Base-by-base conservation (phyloP, 169 alveolate genomes). In the Cryptosporidium sp. region DNA sequence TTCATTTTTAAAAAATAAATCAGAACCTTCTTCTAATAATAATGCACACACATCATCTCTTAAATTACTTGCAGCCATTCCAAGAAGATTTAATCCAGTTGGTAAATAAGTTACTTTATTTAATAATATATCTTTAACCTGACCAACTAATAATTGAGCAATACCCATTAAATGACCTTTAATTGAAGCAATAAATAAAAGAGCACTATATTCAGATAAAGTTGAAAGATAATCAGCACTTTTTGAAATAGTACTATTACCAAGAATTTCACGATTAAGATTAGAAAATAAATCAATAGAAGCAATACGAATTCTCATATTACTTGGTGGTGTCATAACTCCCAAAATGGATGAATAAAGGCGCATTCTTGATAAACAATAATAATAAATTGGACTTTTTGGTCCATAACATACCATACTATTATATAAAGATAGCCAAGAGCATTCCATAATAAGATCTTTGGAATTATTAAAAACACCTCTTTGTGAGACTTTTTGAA, bases 31-130 rank as follows among this genome's bases (percentile, higher is more conserved):
- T 21, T 80, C 89, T 9, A 80, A 31, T 23, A 80, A 51, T 48
- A 80, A 65, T 62, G 73, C 61, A 65, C 89, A 80, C 5, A 80
- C 89, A 80, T 65, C 89, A 10, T 65, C 75, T 1, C 75, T 31
- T 44, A 80, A n/a, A 80, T 80, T 80, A 62, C 51, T 37, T 61
- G 89, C 89, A 12, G 89, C 89, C 89, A 80, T 80, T 45, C 89
- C 89, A 45, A 80, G 58, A 18, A 80, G 62, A 62, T 80, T 80
- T n/a, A 80, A 45, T n/a, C 89, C 89, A 3, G 89, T 80, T 35
- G 89, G 89, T 26, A 80, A 42, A 80, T 80, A 80, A 29, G 89
- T 80, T 35, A 65, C 75, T 42, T 80, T 62, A 39, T 80, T 80
- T 42, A 80, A 37, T 10, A 80, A 65, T 44, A 80, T 62, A 44